phyloP scores from a whole-genome alignment of 768 basidiomycete genomes.

The Suillus discolor region DNA sequence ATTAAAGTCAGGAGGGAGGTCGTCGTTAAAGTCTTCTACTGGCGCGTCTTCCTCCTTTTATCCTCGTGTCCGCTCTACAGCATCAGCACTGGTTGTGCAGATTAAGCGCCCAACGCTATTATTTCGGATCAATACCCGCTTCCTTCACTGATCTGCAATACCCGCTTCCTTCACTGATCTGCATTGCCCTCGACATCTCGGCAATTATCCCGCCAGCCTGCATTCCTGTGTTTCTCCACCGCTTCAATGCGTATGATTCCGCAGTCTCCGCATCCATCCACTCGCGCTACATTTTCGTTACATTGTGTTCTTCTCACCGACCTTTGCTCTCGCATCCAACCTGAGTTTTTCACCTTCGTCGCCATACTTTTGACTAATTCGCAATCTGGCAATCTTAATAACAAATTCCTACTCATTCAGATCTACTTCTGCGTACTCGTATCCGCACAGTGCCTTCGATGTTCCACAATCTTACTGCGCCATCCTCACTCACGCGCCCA shows the following conservation, averaged over 20 bases:
- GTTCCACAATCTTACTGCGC: too few relatives aligned
- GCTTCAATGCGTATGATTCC: not conserved
- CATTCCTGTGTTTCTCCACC: not conserved
- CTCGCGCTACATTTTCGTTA: not conserved
- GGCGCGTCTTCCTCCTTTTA: too few relatives aligned
- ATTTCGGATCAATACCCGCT: not conserved
- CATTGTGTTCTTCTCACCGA: not conserved
- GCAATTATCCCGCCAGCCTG: not conserved
- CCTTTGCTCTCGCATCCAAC: not conserved
- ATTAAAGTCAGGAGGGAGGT: not conserved
- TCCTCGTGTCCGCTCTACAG: too few relatives aligned
- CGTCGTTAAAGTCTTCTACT: not conserved
- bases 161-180: not conserved
- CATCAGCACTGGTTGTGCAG: not conserved
- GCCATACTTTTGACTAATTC: not conserved
- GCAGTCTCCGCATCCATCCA: not conserved
- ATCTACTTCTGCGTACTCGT: too few relatives aligned
- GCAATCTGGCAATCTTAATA: not conserved
- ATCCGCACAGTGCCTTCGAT: too few relatives aligned
- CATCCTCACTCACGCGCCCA: too few relatives aligned
- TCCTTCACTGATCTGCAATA: not conserved
- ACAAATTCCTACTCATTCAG: not conserved
- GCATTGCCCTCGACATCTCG: too few relatives aligned
- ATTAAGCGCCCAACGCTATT: too few relatives aligned
- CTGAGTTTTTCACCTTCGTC: not conserved